phyloP scores from a whole-genome alignment of 208 protist genomes.

The Acanthamoeba royreba region DNA sequence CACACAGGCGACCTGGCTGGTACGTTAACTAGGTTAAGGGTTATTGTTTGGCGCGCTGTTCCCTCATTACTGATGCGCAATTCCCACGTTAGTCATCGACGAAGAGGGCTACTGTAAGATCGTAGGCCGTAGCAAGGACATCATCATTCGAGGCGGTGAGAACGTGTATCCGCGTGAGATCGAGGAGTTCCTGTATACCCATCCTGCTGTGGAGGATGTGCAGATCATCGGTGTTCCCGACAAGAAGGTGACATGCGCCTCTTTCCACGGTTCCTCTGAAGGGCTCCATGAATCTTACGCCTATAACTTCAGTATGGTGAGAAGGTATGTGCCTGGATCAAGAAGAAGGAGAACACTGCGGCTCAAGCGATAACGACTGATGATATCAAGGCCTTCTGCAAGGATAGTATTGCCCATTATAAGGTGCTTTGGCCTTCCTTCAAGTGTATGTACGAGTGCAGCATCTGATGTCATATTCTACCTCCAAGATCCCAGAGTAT shows the following conservation, averaged over 20 bases:
- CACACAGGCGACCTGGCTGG: slow-evolving; percentile 66
- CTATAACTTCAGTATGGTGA: slow-evolving; percentile 66
- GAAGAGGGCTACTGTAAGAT: slow-evolving; percentile 71
- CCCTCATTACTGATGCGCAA: too few species aligned
- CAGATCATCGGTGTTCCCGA: slow-evolving; percentile 64
- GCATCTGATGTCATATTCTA: neutral
- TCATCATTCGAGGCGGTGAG: slow-evolving; percentile 81
- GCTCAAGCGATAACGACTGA: slow-evolving; percentile 28
- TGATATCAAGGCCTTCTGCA: slow-evolving; percentile 55
- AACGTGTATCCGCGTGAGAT: slow-evolving; percentile 80
- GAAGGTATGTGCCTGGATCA: slow-evolving; percentile 68
- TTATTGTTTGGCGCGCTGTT: too few species aligned
- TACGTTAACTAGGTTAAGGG: too few species aligned
- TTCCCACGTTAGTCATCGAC: slow-evolving; percentile 72
- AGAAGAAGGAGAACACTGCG: slow-evolving; percentile 7
- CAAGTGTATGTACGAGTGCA: neutral
- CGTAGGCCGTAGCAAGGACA: slow-evolving; percentile 76
- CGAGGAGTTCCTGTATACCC: slow-evolving; percentile 71
- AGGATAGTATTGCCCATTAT: slow-evolving; percentile 65
- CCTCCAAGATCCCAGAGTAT: slow-evolving; percentile 64
- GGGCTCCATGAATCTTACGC: too few species aligned
- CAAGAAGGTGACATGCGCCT: neutral
- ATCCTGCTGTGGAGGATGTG: slow-evolving; percentile 59
- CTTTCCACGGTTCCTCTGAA: too few species aligned
- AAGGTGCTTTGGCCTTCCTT: slow-evolving; percentile 40